phyloP scores from a whole-genome alignment of 345 rosid genomes.

The Citrus reticulata region DNA sequence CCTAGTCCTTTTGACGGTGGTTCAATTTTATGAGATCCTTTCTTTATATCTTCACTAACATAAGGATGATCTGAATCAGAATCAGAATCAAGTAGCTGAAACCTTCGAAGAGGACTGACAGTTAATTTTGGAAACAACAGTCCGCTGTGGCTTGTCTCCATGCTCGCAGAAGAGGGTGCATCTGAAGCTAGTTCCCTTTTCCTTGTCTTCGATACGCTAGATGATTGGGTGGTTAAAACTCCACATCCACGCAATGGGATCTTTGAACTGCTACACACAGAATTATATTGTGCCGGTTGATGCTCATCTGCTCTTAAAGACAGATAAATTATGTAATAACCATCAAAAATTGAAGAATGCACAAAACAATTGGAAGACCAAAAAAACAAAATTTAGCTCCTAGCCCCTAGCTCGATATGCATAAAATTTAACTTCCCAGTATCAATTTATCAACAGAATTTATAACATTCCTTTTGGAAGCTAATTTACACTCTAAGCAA shows the following conservation, averaged over 20 bases:
- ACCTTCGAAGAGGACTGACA: constrained; percentile 78
- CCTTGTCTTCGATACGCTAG: constrained; percentile 28
- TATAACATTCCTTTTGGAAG: background rate
- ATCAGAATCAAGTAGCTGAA: constrained; percentile 78
- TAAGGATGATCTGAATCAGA: constrained; percentile 51
- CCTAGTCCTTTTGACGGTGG: constrained; percentile 22
- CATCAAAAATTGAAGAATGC: background rate
- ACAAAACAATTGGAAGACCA: background rate
- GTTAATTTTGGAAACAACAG: constrained; percentile 47
- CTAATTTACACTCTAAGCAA: background rate
- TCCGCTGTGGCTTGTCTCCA: constrained; percentile 31
- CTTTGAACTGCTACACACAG: constrained; percentile 64
- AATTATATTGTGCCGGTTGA: constrained; percentile 36
- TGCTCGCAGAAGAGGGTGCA: constrained; percentile 35
- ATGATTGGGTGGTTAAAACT: constrained; percentile 34
- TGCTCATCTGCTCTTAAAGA: constrained; percentile 35
- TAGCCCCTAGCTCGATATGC: background rate
- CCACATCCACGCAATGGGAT: constrained; percentile 47
- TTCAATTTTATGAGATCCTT: constrained; percentile 27
- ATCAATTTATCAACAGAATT: background rate
- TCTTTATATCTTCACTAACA: constrained; percentile 15
- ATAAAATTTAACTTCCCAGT: background rate
- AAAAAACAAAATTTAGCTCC: background rate
- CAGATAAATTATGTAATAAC: background rate
- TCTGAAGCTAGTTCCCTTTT: constrained; percentile 33